Conservation (phyloP, 2,329 filamentous ascomycete species). For the Trichoderma harzianum region DNA sequence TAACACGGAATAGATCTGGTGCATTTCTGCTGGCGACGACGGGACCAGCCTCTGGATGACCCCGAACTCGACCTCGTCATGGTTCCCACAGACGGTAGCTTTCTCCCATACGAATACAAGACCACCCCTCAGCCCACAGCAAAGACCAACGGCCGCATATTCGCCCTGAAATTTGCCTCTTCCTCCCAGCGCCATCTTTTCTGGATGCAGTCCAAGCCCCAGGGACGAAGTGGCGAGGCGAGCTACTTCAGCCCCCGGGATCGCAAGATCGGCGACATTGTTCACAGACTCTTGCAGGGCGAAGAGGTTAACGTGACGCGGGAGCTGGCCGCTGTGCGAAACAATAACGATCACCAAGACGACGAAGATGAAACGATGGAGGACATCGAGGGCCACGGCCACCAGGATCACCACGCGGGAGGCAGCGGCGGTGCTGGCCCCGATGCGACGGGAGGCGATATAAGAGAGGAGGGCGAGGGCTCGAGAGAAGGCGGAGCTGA, state of each 20-base stretch:
- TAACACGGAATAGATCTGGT: constrained; percentile 62
- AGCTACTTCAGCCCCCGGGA: constrained; percentile 83
- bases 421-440: constrained; percentile 78
- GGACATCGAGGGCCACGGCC: constrained; percentile 65
- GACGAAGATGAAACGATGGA: constrained; percentile 54
- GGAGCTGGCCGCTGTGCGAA: constrained; percentile 65
- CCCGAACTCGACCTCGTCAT: constrained; percentile 89
- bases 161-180: constrained; percentile 87
- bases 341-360: constrained; percentile 46
- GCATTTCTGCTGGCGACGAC: constrained; percentile 95
- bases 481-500: constrained; percentile 91
- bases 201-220: constrained; percentile 91
- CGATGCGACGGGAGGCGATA: constrained; percentile 84
- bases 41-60: constrained; percentile 64
- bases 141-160: constrained; percentile 84
- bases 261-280: constrained; percentile 81
- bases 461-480: constrained; percentile 83
- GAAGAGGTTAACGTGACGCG: constrained; percentile 77
- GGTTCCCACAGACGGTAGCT: constrained; percentile 85
- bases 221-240: constrained; percentile 64
- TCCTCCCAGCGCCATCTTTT: constrained; percentile 90
- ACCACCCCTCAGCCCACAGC: constrained; percentile 53
- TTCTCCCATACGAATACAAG: constrained; percentile 71
- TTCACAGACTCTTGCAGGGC: constrained; percentile 79
- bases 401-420: constrained; percentile 54